A percentile compares a stretch with the other conserved stretches of the same genome.
Evolutionary conservation across 2,329 filamentous ascomycete genomes (phyloP).

Genomic region (Aspergillus calidoustus): DNA sequence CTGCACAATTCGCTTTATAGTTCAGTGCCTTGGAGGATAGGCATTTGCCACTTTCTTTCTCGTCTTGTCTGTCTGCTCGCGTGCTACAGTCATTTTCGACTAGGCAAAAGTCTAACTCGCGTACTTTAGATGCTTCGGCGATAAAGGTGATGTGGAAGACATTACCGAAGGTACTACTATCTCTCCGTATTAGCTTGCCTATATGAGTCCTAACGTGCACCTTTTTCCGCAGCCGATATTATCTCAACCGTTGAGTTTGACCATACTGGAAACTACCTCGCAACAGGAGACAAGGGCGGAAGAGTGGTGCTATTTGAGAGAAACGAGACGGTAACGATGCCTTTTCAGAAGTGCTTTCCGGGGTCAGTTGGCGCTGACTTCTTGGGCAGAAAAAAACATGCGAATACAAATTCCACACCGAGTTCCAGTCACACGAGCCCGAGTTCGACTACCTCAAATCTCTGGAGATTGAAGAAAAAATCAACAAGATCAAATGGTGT

Average conservation of each 20-base stretch:
- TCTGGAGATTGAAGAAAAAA: slow-evolving; percentile 99
- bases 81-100: background rate
- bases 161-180: slow-evolving; percentile 82
- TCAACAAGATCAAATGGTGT: slow-evolving; percentile 99
- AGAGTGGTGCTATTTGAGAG: slow-evolving; percentile 62
- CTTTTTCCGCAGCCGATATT: slow-evolving; percentile 48
- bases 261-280: slow-evolving; percentile 57
- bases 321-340: slow-evolving; percentile 79
- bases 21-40: background rate
- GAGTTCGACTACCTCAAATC: slow-evolving; percentile 99
- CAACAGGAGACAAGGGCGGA: slow-evolving; percentile 58
- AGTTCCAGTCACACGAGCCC: slow-evolving; percentile 98
- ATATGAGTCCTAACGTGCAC: background rate
- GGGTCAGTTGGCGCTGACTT: slow-evolving; percentile 38
- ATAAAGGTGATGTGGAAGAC: slow-evolving; percentile 99
- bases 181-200: background rate
- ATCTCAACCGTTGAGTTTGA: slow-evolving; percentile 59
- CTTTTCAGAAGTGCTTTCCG: slow-evolving; percentile 8
- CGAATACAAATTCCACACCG: slow-evolving; percentile 99
- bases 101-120: slow-evolving; percentile 10
- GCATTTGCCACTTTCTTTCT: background rate
- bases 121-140: slow-evolving; percentile 86
- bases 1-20: background rate
- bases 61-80: background rate
- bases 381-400: slow-evolving; percentile 90